Conservation (phyloP, 2,329 filamentous ascomycete species). For the Emydomyces testavorans region DNA sequence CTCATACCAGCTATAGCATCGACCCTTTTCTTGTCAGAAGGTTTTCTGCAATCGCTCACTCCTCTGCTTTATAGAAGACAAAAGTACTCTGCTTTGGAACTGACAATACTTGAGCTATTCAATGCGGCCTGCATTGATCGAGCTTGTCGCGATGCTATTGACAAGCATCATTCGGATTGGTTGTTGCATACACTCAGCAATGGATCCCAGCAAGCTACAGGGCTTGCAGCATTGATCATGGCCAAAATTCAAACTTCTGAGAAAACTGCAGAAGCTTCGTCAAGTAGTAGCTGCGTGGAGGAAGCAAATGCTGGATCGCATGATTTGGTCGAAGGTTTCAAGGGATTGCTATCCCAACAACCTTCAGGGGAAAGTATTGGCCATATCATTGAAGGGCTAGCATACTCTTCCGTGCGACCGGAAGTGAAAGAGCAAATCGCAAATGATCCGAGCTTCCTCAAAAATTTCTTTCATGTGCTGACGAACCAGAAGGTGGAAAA, state of each 20-base stretch:
- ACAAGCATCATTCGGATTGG: conserved; percentile 77
- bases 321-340: conserved; percentile 46
- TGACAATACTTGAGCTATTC: conserved; percentile 75
- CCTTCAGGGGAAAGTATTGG: conserved; percentile 47
- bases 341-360: conserved; percentile 34
- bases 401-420: conserved; percentile 78
- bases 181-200: conserved; percentile 71
- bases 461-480: conserved; percentile 48
- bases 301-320: conserved; percentile 38
- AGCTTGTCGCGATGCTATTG: conserved; percentile 68
- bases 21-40: conserved; percentile 73
- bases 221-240: conserved; percentile 58
- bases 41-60: conserved; percentile 67
- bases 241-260: conserved; percentile 47
- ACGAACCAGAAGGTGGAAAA: conserved; percentile 47
- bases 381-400: conserved; percentile 77
- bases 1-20: conserved; percentile 65
- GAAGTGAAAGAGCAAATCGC: conserved; percentile 72
- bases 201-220: conserved; percentile 45
- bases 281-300: conserved; percentile 26
- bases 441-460: conserved; percentile 56
- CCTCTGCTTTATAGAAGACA: conserved; percentile 66
- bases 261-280: conserved; percentile 23
- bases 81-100: conserved; percentile 77
- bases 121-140: conserved; percentile 84